phyloP scores from a whole-genome alignment of 108 stramenopile species.

The Pelagomonas calceolata region DNA sequence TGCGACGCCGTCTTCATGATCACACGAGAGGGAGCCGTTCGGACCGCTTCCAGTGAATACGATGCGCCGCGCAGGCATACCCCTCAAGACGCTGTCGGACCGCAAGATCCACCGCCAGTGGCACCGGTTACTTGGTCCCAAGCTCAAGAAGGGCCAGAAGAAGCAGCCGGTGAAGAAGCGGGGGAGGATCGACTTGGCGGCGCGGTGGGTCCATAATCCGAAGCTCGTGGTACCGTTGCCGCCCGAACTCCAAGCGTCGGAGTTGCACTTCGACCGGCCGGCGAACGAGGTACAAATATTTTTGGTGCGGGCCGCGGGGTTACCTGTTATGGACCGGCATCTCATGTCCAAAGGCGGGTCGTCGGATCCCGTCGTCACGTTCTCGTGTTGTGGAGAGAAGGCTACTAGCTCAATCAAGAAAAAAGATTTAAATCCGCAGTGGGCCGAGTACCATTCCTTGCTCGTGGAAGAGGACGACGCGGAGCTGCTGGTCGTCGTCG shows the following conservation, averaged over 20 bases:
- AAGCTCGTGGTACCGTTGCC: background rate
- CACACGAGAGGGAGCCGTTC: background rate
- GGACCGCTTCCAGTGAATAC: background rate
- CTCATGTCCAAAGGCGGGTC: slow-evolving; percentile 8
- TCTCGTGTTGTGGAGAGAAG: slow-evolving; percentile 1
- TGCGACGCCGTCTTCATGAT: too few relatives aligned
- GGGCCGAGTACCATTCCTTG: background rate
- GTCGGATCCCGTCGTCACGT: slow-evolving; percentile 14
- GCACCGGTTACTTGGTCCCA: background rate
- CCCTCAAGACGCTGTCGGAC: background rate
- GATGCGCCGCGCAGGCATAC: background rate
- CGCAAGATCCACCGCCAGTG: slow-evolving; percentile 1
- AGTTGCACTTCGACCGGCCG: background rate
- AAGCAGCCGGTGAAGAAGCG: background rate
- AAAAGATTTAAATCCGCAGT: slow-evolving; percentile 16
- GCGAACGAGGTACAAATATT: slow-evolving; percentile 9
- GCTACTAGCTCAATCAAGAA: slow-evolving; percentile 4
- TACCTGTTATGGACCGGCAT: slow-evolving; percentile 14
- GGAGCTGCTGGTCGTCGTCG: background rate
- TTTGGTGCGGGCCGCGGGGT: background rate
- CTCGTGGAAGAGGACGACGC: background rate
- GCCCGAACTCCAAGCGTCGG: background rate
- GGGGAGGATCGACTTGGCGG: background rate
- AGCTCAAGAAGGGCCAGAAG: background rate
- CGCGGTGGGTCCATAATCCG: slow-evolving; percentile 7